Evolutionary conservation across 148 eudicot species (phyloP), one percentile per base, ranked within the genome.

Genomic region (Rhododendron vialii): DNA sequence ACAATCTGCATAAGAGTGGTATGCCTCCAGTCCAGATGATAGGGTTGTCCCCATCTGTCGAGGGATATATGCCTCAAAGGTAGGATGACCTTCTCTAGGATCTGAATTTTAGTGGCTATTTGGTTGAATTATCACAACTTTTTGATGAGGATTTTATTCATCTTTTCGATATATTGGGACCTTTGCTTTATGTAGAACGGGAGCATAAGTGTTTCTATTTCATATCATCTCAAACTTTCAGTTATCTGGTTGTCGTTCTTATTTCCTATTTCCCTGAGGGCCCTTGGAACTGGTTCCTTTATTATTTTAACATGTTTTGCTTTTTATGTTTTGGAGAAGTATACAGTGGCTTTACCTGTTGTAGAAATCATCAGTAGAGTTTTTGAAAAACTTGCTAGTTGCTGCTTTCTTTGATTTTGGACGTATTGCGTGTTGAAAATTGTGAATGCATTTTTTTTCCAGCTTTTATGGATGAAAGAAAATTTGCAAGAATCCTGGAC

Each of bases 381-480:
- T 80, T 57, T 80, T 15, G 67, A 53, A 80, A 80, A 55, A 10
- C 13, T 81, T 17, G 26, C 24, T 14, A 10, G 5, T 81, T 15
- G 26, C 22, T 33, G 45, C 78, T 74, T 82, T 10, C 28, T 69
- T 78, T 20, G n/a, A 51, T 63, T 80, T 73, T 87, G 30, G 41
- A 65, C 1, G 35, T 50, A 55, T 75, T 55, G 26, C 33, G 41
- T 59, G 65, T 47, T 77, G 61, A 41, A 43, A 5, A 41, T 82
- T 79, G 24, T 82, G 35, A 33, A 87, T 83, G 88, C 50, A 82
- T 53, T 12, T 84, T 48, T 24, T 67, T 82, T 83, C 86, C 93
- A 98, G 99, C 99, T 98, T 86, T 89, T 98, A 85, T 98, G 99
- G 99, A 96, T 98, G 87, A 98, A 98, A 86, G 99, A 98, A 88